Conservation (phyloP, 192 early-diverging fungal species). For the Geranomyces michiganensis region DNA sequence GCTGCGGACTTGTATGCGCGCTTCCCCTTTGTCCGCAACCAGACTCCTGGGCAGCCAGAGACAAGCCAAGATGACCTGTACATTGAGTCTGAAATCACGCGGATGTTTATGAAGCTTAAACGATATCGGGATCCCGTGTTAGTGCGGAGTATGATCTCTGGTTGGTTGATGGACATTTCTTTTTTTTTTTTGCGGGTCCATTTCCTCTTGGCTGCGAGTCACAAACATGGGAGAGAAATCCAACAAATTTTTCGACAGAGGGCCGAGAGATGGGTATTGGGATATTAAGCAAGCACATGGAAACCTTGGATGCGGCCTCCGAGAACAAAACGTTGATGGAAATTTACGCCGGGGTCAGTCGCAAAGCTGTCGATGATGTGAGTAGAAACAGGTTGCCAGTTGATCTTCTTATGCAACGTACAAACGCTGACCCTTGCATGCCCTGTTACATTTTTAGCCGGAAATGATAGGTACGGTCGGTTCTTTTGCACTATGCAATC, state of each 20-base stretch:
- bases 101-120: slow-evolving; percentile 55
- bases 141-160: slow-evolving; percentile 31
- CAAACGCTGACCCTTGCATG: background rate
- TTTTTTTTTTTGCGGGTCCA: no score
- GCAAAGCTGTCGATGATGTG: slow-evolving; percentile 43
- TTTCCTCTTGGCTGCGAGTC: no score
- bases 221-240: no score
- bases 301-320: slow-evolving; percentile 47
- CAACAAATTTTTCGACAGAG: slow-evolving; percentile 21
- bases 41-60: background rate
- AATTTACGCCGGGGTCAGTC: slow-evolving; percentile 52
- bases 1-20: slow-evolving; percentile 38
- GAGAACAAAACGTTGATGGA: slow-evolving; percentile 50
- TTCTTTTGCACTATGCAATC: no score
- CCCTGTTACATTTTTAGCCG: slow-evolving; percentile 36
- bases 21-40: slow-evolving; percentile 42
- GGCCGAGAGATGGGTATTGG: slow-evolving; percentile 45
- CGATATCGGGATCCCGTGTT: slow-evolving; percentile 46
- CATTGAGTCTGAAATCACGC: slow-evolving; percentile 43
- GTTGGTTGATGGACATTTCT: background rate
- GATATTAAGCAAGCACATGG: slow-evolving; percentile 45
- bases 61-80: slow-evolving; percentile 52
- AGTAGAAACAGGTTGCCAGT: slow-evolving; percentile 1
- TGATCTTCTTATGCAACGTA: background rate
- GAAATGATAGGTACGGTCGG: slow-evolving; percentile 49